Percentiles rank a stretch among this genome's conserved stretches.
These are phyloP conservation scores for Aspergillus ochraceoroseus DNA, from an alignment of 2,329 filamentous ascomycete genomes.

Conservation along the genomic window DNA sequence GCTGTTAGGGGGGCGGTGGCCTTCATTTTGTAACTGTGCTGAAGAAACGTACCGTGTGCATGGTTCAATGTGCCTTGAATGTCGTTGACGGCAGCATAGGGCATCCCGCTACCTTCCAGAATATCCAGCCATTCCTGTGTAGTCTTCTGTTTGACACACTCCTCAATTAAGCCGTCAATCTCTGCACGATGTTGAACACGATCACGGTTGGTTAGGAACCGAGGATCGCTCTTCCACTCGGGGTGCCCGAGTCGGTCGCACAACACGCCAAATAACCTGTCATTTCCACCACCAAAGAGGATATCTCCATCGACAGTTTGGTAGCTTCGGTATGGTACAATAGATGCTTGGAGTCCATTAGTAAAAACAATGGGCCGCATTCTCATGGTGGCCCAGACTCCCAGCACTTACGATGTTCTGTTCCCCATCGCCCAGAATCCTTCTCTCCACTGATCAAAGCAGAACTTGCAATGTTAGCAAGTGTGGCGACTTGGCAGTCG, in stretches of 20 bases:
- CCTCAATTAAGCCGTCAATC: constrained; percentile 74
- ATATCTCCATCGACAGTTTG: constrained; percentile 60
- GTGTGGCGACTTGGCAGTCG: constrained; percentile 89
- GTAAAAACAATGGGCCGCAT: constrained; percentile 10
- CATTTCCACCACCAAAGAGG: constrained; percentile 60
- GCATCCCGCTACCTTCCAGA: constrained; percentile 87
- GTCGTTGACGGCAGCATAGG: constrained; percentile 92
- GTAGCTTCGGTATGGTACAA: constrained; percentile 90
- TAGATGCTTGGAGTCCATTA: constrained; percentile 68
- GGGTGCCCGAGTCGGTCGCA: constrained; percentile 54
- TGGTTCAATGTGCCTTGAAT: constrained; percentile 79
- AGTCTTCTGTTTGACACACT: constrained; percentile 66
- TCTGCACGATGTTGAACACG: constrained; percentile 64
- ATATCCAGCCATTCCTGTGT: constrained; percentile 83
- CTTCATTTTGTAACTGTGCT: no score
- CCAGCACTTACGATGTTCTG: constrained; percentile 69
- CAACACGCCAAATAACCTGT: constrained; percentile 57
- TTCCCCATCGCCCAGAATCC: constrained; percentile 90
- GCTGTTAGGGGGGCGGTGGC: no score
- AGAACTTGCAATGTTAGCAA: constrained; percentile 93
- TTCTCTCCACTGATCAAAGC: constrained; percentile 81
- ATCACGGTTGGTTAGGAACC: constrained; percentile 56
- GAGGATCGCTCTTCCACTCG: constrained; percentile 55
- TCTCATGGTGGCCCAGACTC: neutral
- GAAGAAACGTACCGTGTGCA: constrained; percentile 62